Evolutionary conservation across 2,329 filamentous ascomycete species (phyloP).

Genomic region (Neonectria punicea): DNA sequence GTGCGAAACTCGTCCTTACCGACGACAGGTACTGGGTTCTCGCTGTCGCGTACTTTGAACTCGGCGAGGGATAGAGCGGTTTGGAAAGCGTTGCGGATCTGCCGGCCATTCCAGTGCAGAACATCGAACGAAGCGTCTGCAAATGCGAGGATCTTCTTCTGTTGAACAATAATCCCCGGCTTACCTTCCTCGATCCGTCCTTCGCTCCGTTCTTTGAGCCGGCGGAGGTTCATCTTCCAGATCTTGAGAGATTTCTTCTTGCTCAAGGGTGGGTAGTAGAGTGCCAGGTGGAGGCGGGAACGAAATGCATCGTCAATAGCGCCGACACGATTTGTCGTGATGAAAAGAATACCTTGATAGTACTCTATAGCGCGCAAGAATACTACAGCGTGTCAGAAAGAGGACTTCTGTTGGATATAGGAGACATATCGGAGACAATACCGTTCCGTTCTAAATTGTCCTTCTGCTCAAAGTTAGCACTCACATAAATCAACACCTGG

Average conservation of each 20-base stretch:
- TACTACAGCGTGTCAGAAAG: too few relatives aligned
- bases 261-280: constrained; percentile 49
- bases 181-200: constrained; percentile 18
- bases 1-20: too few relatives aligned
- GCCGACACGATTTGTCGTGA: constrained; percentile 58
- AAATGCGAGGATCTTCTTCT: constrained; percentile 29
- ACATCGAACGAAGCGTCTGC: too few relatives aligned
- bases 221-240: constrained; percentile 41
- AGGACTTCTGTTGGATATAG: too few relatives aligned
- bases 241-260: constrained; percentile 33
- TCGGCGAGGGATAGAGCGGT: constrained; percentile 49
- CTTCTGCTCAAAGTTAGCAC: too few relatives aligned
- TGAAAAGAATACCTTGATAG: constrained; percentile 53
- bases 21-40: constrained; percentile 1
- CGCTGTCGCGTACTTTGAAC: constrained; percentile 42
- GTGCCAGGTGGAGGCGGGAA: constrained; percentile 51
- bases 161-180: constrained; percentile 32
- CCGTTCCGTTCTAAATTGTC: too few relatives aligned
- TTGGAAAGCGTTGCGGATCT: constrained; percentile 47
- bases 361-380: constrained; percentile 53
- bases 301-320: constrained; percentile 55
- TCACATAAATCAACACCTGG: too few relatives aligned
- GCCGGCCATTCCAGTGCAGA: constrained; percentile 46
- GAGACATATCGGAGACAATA: too few relatives aligned
- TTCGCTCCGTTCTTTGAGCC: constrained; percentile 24